Evolutionary conservation across 179 eudicot genomes (phyloP), one percentile per base, ranked within the genome.

Genomic region (Beta macrorhiza): DNA sequence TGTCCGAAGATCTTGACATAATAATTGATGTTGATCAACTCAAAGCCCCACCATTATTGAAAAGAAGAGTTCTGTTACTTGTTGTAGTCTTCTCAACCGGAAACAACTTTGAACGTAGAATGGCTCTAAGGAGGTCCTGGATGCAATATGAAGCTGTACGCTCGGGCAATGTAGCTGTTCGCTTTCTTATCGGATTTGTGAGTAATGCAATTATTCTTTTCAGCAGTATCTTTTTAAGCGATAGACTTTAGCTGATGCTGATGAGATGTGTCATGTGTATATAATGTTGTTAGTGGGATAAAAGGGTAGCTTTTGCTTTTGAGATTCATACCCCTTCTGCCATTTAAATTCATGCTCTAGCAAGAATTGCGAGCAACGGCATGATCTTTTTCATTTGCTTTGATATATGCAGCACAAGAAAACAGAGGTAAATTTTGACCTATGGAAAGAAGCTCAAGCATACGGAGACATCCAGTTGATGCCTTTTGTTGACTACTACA

Each of bases 401-500:
- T 79, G 29, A 7, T 19, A 81, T 80, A 37, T 85, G 88, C 89
- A 95, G 98, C 92, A 95, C 88, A 95, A 86, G 86, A 92, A 88
- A 80, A 83, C 85, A 67, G 90, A 90, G 73, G 99, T 95, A 77
- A 95, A 95, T 84, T 81, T 84, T 76, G 87, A 89, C 83, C 86
- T 95, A 53, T 95, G 97, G 99, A 92, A 80, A 86, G 99, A 95
- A 89, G 95, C 97, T 82, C 91, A 91, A 84, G 91, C 95, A 75
- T 95, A 90, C 85, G 92, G 94, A 86, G 99, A 95, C 85, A 89
- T 93, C 80, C 99, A 95, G 85, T 78, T 95, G 87, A 92, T 95
- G 99, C 98, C 99, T 68, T 95, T 93, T 90, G 97, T 95, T 78
- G 99, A 95, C 83, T 95, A 95, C 81, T 95, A 95, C 90, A 89